phyloP scores from a whole-genome alignment of 2,329 filamentous ascomycete genomes.

The Scedosporium dehoogii region DNA sequence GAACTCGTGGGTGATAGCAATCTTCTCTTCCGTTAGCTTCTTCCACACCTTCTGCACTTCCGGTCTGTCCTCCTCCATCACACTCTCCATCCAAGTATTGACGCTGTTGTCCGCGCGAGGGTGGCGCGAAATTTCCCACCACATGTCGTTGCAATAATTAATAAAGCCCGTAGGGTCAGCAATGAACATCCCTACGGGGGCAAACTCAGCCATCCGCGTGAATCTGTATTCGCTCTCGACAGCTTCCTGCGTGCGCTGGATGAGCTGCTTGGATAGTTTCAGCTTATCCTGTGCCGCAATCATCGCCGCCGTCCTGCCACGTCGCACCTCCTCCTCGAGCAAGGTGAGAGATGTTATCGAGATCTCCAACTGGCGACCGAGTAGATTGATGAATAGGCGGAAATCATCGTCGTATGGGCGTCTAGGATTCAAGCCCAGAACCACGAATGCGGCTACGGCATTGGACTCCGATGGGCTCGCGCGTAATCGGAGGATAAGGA shows the following conservation, averaged over 20 bases:
- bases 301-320: slow-evolving; percentile 57
- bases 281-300: slow-evolving; percentile 68
- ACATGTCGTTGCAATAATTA: slow-evolving; percentile 75
- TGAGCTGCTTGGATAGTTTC: slow-evolving; percentile 66
- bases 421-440: slow-evolving; percentile 66
- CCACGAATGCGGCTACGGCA: slow-evolving; percentile 64
- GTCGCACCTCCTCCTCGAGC: slow-evolving; percentile 65
- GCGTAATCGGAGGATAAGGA: slow-evolving; percentile 71
- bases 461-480: slow-evolving; percentile 58
- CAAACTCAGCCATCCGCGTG: slow-evolving; percentile 75
- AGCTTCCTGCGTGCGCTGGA: slow-evolving; percentile 51
- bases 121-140: slow-evolving; percentile 61
- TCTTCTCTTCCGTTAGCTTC: slow-evolving; percentile 49
- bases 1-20: slow-evolving; percentile 61
- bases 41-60: slow-evolving; percentile 52
- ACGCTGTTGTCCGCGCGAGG: slow-evolving; percentile 47
- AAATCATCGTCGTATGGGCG: slow-evolving; percentile 71
- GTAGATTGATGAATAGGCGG: not conserved
- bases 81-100: slow-evolving; percentile 62
- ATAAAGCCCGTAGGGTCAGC: slow-evolving; percentile 62
- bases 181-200: slow-evolving; percentile 78
- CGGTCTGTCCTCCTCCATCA: slow-evolving; percentile 55
- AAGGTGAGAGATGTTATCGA: slow-evolving; percentile 73
- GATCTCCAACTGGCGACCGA: slow-evolving; percentile 28
- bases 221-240: slow-evolving; percentile 67